Evolutionary conservation across 2,329 filamentous ascomycete genomes (phyloP).

Genomic region (Chaetomium globosum): DNA sequence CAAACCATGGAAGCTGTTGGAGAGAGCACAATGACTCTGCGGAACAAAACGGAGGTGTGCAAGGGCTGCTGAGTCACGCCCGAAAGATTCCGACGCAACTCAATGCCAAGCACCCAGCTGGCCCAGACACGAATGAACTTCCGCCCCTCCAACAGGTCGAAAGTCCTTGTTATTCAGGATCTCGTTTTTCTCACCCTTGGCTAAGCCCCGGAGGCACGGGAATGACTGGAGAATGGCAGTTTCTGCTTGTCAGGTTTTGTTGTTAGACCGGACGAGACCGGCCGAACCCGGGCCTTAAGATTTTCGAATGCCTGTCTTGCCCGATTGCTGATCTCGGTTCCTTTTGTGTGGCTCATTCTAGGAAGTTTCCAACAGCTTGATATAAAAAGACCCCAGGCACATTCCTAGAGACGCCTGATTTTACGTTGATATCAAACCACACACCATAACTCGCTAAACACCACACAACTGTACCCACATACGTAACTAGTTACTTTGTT

Average conservation of each 20-base stretch:
- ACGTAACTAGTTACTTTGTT: not conserved
- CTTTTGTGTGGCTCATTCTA: not conserved
- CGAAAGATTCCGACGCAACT: conserved; percentile 3
- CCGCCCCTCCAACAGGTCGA: not conserved
- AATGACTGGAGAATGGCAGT: not conserved
- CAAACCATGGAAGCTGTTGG: not conserved
- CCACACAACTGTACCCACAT: not conserved
- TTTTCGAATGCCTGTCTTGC: conserved; percentile 1
- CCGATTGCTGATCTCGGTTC: not conserved
- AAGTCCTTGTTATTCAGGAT: not conserved
- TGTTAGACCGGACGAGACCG: conserved; percentile 15
- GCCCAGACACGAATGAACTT: conserved; percentile 1
- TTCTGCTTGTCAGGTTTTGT: conserved; percentile 7
- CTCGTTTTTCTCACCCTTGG: not conserved
- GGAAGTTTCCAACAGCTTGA: not conserved
- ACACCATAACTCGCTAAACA: not conserved
- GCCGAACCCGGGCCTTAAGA: conserved; percentile 21
- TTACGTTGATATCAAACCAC: not conserved
- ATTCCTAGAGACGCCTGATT: not conserved
- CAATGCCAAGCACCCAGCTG: conserved; percentile 3
- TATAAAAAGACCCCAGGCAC: conserved; percentile 1
- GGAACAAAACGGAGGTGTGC: not conserved
- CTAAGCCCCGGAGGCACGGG: not conserved
- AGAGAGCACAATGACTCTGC: not conserved
- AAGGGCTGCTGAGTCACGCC: not conserved